A percentile compares a stretch with the other conserved stretches of the same genome.
phyloP scores from a whole-genome alignment of 2,329 filamentous ascomycete species.

The Diplocarpon rosae region DNA sequence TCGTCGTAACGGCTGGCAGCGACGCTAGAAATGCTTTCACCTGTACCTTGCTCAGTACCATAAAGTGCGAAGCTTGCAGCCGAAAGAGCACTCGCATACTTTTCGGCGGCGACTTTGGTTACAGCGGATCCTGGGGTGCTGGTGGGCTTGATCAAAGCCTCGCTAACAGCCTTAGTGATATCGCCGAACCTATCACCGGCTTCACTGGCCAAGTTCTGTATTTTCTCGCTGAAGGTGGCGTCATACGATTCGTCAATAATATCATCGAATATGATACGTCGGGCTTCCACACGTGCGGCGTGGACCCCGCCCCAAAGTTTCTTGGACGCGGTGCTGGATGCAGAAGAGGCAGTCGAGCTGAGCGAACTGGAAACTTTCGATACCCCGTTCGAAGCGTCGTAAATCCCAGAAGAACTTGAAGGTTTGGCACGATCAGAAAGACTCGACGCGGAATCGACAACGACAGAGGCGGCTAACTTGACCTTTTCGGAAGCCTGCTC shows the following conservation, averaged over 20 bases:
- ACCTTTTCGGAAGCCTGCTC: constrained; percentile 24
- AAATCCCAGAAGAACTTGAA: constrained; percentile 16
- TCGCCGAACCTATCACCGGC: constrained; percentile 42
- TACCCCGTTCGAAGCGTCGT: constrained; percentile 10
- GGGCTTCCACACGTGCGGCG: constrained; percentile 34
- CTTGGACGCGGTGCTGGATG: constrained; percentile 28
- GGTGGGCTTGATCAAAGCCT: constrained; percentile 38
- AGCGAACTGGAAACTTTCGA: constrained; percentile 18
- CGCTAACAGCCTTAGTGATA: constrained; percentile 43
- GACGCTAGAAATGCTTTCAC: constrained; percentile 36
- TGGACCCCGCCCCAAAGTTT: constrained; percentile 38
- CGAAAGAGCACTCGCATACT: constrained; percentile 43
- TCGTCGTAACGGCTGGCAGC: constrained; percentile 43
- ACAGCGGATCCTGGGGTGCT: constrained; percentile 34
- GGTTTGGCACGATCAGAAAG: constrained; percentile 14
- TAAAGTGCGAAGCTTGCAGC: constrained; percentile 47
- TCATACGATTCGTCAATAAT: constrained; percentile 36
- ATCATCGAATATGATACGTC: constrained; percentile 36
- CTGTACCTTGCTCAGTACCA: constrained; percentile 33
- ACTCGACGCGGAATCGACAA: constrained; percentile 19
- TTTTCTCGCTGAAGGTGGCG: constrained; percentile 36
- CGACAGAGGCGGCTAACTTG: constrained; percentile 19
- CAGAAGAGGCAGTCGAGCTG: constrained; percentile 22
- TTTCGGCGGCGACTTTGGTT: constrained; percentile 42
- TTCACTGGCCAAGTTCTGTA: constrained; percentile 39